These are phyloP conservation scores for Tagetes patula DNA, from an alignment of 129 eudicot genomes.

Conservation along the genomic window DNA sequence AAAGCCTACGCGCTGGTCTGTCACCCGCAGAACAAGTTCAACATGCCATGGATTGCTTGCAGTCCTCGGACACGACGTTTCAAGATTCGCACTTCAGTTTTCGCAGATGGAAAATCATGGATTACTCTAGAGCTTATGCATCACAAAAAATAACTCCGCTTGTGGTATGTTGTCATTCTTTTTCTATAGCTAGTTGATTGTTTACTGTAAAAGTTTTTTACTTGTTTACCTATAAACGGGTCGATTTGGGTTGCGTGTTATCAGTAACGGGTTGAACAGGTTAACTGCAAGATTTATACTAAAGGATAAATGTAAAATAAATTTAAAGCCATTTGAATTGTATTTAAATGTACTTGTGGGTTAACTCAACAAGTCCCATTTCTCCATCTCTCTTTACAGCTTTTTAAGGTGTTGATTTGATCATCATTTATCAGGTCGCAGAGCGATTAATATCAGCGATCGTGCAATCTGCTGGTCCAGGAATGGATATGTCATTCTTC, in stretches of 20 bases:
- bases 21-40: slow-evolving; percentile 62
- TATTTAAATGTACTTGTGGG: not conserved
- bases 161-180: slow-evolving; percentile 41
- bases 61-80: slow-evolving; percentile 21
- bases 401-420: slow-evolving; percentile 11
- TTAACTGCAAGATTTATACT: not conserved
- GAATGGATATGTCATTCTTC: slow-evolving; percentile 75
- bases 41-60: slow-evolving; percentile 57
- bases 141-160: slow-evolving; percentile 70
- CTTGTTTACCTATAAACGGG: not conserved
- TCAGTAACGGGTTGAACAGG: not conserved
- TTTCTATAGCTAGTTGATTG: not conserved
- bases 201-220: not conserved
- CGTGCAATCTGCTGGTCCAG: slow-evolving; percentile 42
- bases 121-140: slow-evolving; percentile 76
- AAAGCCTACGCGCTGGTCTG: slow-evolving; percentile 38
- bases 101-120: slow-evolving; percentile 74
- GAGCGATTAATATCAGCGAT: slow-evolving; percentile 63
- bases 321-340: not conserved
- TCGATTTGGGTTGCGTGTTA: not conserved
- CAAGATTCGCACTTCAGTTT: slow-evolving; percentile 42
- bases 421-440: slow-evolving; percentile 56
- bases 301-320: not conserved
- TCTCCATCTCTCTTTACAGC: not conserved
- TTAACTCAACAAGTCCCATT: not conserved